Evolutionary conservation across 2,329 filamentous ascomycete genomes (phyloP).

Genomic region (Xylariales sp.): DNA sequence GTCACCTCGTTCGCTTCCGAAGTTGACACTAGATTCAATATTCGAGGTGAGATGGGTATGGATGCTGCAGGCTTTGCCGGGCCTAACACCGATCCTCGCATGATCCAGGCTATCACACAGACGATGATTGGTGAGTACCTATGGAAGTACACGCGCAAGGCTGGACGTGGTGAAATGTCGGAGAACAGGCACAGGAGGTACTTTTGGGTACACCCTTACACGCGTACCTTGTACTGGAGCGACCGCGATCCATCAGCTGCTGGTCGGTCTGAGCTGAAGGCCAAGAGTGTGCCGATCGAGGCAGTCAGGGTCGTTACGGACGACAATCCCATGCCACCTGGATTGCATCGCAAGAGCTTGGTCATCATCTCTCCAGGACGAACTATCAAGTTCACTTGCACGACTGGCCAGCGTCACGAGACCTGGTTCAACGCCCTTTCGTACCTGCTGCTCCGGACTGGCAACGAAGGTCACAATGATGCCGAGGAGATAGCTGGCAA

Average conservation of each 20-base stretch:
- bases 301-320: slow-evolving; percentile 88
- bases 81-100: slow-evolving; percentile 80
- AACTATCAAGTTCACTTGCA: slow-evolving; percentile 88
- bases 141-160: slow-evolving; percentile 97
- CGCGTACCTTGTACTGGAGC: slow-evolving; percentile 94
- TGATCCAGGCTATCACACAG: slow-evolving; percentile 98
- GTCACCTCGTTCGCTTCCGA: slow-evolving; percentile 95
- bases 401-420: slow-evolving; percentile 90
- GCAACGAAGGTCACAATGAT: slow-evolving; percentile 57
- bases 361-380: slow-evolving; percentile 85
- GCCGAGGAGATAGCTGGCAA: slow-evolving; percentile 54
- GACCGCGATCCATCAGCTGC: slow-evolving; percentile 78
- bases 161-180: slow-evolving; percentile 83
- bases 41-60: slow-evolving; percentile 54
- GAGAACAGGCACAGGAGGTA: slow-evolving; percentile 88
- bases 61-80: slow-evolving; percentile 53
- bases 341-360: slow-evolving; percentile 89
- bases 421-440: slow-evolving; percentile 98
- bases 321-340: slow-evolving; percentile 91
- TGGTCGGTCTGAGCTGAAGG: slow-evolving; percentile 68
- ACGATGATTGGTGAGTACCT: slow-evolving; percentile 99
- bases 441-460: slow-evolving; percentile 79
- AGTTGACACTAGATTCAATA: slow-evolving; percentile 85
- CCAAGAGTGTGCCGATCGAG: slow-evolving; percentile 92
- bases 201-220: slow-evolving; percentile 99